Evolutionary conservation across 805 yeast genomes (phyloP).

Genomic region (Candida saitoana): DNA sequence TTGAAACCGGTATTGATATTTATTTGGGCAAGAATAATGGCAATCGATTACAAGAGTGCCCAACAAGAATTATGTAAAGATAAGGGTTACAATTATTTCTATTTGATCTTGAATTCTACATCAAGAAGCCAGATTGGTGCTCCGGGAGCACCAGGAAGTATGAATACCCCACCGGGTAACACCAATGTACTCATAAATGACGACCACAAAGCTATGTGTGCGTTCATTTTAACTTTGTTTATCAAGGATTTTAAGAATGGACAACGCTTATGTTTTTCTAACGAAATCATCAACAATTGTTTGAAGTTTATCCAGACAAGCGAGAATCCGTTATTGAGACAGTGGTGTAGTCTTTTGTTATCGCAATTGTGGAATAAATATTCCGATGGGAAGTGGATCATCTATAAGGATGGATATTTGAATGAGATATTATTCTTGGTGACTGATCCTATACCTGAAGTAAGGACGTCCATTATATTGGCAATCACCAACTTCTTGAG

Average conservation of each 20-base stretch:
- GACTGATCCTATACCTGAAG: constrained; percentile 92
- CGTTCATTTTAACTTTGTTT: constrained; percentile 81
- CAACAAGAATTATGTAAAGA: constrained; percentile 92
- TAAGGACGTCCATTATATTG: constrained; percentile 75
- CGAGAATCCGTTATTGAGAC: constrained; percentile 82
- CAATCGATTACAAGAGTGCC: constrained; percentile 84
- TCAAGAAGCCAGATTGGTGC: constrained; percentile 27
- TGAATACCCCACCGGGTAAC: constrained; percentile 15
- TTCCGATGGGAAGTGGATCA: constrained; percentile 70
- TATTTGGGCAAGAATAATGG: constrained; percentile 97
- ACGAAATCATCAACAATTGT: constrained; percentile 68
- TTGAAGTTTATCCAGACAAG: constrained; percentile 61
- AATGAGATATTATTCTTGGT: constrained; percentile 54
- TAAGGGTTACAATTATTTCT: constrained; percentile 83
- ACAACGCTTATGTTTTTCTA: constrained; percentile 71
- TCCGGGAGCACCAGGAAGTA: constrained; percentile 28
- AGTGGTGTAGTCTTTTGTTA: constrained; percentile 83
- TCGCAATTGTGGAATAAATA: constrained; percentile 73
- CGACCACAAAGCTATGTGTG: constrained; percentile 94
- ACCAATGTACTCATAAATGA: constrained; percentile 48
- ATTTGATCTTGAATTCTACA: constrained; percentile 60
- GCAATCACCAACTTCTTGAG: constrained; percentile 70
- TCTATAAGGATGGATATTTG: constrained; percentile 60
- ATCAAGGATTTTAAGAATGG: constrained; percentile 77
- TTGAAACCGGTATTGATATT: constrained; percentile 89